A percentile compares a stretch with the other conserved stretches of the same genome.
Conservation (phyloP, 192 early-diverging fungal genomes). For the Backusella mclennaniae region DNA sequence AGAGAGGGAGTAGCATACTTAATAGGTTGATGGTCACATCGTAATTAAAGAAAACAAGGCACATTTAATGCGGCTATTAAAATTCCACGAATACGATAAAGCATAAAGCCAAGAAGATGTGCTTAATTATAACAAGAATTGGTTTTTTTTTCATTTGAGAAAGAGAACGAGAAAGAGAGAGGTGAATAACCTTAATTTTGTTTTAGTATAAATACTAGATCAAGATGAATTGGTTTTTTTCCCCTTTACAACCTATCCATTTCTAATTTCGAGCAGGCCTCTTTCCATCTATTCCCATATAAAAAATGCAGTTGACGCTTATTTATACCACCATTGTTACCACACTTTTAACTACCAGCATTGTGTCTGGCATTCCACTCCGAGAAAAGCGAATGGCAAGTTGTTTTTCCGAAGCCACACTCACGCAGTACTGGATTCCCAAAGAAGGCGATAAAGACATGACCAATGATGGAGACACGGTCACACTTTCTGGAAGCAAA, state of each 20-base stretch:
- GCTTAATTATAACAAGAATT: not conserved
- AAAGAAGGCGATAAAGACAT: constrained; percentile 39
- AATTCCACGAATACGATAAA: not conserved
- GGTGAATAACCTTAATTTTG: not conserved
- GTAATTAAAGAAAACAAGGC: not conserved
- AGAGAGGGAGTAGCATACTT: not conserved
- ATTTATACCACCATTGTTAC: not conserved
- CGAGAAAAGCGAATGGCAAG: not conserved
- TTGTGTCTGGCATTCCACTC: not conserved
- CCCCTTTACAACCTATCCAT: not conserved
- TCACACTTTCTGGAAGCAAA: constrained; percentile 22
- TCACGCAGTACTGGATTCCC: constrained; percentile 40
- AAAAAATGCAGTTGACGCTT: not conserved
- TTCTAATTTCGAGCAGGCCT: not conserved
- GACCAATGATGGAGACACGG: constrained; percentile 30
- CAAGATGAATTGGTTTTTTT: not conserved
- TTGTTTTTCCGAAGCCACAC: not conserved
- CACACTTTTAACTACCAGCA: not conserved
- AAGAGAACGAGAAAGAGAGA: too few relatives aligned
- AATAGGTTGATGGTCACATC: not conserved
- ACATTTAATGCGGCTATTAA: not conserved
- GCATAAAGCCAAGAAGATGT: not conserved
- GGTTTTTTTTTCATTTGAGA: not conserved
- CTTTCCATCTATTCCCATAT: not conserved
- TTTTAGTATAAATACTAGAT: not conserved